Evolutionary conservation across 2,329 filamentous ascomycete genomes (phyloP).

Genomic region (Hirsutella rhossiliensis): DNA sequence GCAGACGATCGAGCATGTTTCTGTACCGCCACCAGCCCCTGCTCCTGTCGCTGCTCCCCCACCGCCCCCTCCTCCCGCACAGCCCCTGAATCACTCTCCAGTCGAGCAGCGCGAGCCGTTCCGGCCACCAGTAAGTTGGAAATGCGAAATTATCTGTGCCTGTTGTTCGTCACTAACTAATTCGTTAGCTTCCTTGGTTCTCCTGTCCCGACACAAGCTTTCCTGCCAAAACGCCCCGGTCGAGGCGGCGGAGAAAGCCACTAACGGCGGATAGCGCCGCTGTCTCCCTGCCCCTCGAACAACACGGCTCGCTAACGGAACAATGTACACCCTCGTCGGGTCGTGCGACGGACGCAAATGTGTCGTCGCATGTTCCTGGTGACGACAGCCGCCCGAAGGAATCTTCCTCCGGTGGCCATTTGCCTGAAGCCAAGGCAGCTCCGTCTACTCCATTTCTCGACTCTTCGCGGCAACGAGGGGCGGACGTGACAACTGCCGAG

Average conservation of each 20-base stretch:
- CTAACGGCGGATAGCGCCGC: conserved; percentile 22
- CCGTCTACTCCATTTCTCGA: conserved; percentile 5
- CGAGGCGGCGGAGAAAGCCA: conserved; percentile 30
- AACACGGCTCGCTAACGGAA: conserved; percentile 20
- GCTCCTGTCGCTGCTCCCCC: conserved; percentile 3
- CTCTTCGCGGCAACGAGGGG: conserved; percentile 8
- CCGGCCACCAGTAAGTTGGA: conserved; percentile 36
- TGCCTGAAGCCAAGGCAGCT: neutral
- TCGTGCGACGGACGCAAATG: neutral
- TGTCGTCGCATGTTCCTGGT: neutral
- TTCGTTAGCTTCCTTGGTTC: conserved; percentile 42
- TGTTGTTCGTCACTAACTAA: conserved; percentile 3
- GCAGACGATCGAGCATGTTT: conserved; percentile 20
- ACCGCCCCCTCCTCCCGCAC: neutral
- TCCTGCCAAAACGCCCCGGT: conserved; percentile 25
- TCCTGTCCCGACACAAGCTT: conserved; percentile 40
- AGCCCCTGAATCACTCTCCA: conserved; percentile 2
- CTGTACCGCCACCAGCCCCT: conserved; percentile 10
- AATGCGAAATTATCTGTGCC: neutral
- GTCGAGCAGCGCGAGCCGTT: conserved; percentile 22
- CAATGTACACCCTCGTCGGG: conserved; percentile 5
- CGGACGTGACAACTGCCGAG: conserved; percentile 2
- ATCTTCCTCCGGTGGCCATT: neutral
- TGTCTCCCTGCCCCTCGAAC: conserved; percentile 30
- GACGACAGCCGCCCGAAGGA: neutral